Evolutionary conservation across 139 green algal species (phyloP), one percentile per base, ranked within the genome.

Genomic region (Micromonas commoda): DNA sequence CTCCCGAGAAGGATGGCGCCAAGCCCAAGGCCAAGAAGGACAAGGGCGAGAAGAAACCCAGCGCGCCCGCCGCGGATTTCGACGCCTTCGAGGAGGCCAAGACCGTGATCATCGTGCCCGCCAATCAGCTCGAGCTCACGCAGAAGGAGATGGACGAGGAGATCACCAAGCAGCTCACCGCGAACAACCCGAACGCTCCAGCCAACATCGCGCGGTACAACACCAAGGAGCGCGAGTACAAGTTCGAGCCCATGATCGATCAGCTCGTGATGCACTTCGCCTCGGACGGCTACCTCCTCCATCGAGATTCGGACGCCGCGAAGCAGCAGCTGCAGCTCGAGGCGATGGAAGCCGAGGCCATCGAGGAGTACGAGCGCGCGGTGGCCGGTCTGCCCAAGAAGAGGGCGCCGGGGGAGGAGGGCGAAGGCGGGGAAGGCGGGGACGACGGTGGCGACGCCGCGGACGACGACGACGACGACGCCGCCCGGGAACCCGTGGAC

Each of bases 171-270:
- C 92, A 90, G 86, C 82, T 97, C 1, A 96, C 91, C 26, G 89
- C 91, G 1, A 93, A 90, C 76, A 96, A 96, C 79, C 91, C 93
- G 13, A 19, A 35, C 64, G 81, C 81, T 21, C 89, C 92, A 1
- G 88, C 90, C 35, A 95, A 93, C 78, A 79, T 93, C n/a, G 90
- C 89, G 13, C 84, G 90, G 9, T 95, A 91, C 87, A 91, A 91
- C 82, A 86, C 87, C 83, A 93, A 93, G 29, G 84, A 88, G 53
- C 57, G 79, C 2, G 39, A 33, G 16, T 90, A 82, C 79, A 89
- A 92, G 67, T 83, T 91, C 68, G 92, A 96, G 79, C 85, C 91
- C 6, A 92, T 95, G 85, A 88, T 97, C 9, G 91, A 96, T 60
- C 91, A 96, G 85, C 45, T 82, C 33, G 53, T 38, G 26, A 79